Evolutionary conservation across 1,139 yeast genomes (phyloP), one percentile per base, ranked within the genome.

Genomic region (Komagataea norvegica): DNA sequence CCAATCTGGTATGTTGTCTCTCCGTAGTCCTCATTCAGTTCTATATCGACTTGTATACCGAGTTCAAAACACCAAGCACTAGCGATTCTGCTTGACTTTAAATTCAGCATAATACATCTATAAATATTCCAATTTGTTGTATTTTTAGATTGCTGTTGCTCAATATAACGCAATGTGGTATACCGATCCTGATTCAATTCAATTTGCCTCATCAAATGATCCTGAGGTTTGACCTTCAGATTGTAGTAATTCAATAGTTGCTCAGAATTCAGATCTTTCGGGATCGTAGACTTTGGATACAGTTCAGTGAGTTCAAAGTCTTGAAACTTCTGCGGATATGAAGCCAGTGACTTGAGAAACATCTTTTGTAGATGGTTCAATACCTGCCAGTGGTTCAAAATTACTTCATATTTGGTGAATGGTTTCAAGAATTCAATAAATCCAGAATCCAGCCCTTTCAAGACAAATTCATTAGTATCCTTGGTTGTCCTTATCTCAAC

Each of bases 31-130:
- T 27, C 23, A 14, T 23, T 20, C 14, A 59, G 46, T 17, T 60
- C 38, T 6, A 74, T 54, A 11, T 69, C 68, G n/a, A 73, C 69
- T 38, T 67, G 71, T 8, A 72, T 47, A n/a, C 65, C 72, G 36
- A 70, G 49, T n/a, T 71, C 70, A 36, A 55, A 42, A 45, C 79
- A 72, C 47, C 62, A 73, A 0, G 65, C 77, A 27, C 37, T 37
- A 3, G 59, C 57, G 2, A 44, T 27, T 3, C 42, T 36, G 3
- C 47, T 42, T 14, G 40, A 31, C 5, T 33, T 35, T 9, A 52
- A 28, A 23, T 43, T 34, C 8, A 46, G 21, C 1, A 54, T 43
- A n/a, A 57, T 44, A 38, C 61, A 56, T 36, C 51, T 49, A 37
- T 51, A 48, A 17, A 46, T 39, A 23, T 45, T 34, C 44, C 46